Conservation (phyloP, 2,329 filamentous ascomycete genomes). For the Cladosporium sp. region DNA sequence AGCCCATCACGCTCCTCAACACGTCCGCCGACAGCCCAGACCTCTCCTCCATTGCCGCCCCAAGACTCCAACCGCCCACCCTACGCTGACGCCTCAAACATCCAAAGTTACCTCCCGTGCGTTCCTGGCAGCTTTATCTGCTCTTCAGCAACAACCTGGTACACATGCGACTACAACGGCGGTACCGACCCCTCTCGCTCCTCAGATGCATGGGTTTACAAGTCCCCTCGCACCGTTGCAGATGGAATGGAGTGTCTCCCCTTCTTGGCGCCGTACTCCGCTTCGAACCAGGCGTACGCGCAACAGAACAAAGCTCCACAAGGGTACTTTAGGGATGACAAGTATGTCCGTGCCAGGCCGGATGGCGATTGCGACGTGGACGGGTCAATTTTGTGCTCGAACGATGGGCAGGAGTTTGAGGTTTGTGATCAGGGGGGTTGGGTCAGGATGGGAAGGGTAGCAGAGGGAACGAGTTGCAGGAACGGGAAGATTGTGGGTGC, state of each 20-base stretch:
- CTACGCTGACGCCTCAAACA: conserved; percentile 27
- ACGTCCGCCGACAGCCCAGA: conserved; percentile 4
- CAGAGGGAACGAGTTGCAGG: conserved; percentile 26
- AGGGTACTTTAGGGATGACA: conserved; percentile 31
- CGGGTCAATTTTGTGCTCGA: conserved; percentile 25
- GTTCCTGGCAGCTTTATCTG: conserved; percentile 39
- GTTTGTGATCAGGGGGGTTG: conserved; percentile 31
- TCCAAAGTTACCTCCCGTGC: conserved; percentile 33
- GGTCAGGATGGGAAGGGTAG: conserved; percentile 30
- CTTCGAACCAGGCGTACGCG: conserved; percentile 16
- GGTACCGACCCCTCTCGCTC: conserved; percentile 15
- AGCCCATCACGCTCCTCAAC: background rate
- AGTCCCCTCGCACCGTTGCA: conserved; percentile 27
- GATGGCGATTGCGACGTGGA: conserved; percentile 27
- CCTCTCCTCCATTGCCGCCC: conserved; percentile 12
- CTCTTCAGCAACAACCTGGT: conserved; percentile 30
- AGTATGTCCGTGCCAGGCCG: conserved; percentile 26
- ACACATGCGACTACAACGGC: conserved; percentile 34
- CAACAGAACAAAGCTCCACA: conserved; percentile 25
- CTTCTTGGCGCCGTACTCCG: conserved; percentile 24
- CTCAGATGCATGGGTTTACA: conserved; percentile 29
- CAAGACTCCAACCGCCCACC: conserved; percentile 4
- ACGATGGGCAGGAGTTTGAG: conserved; percentile 25
- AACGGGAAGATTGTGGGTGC: conserved; percentile 25
- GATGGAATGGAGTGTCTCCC: conserved; percentile 36